Evolutionary conservation across 2,329 filamentous ascomycete species (phyloP).

Genomic region (Fusarium continuum): DNA sequence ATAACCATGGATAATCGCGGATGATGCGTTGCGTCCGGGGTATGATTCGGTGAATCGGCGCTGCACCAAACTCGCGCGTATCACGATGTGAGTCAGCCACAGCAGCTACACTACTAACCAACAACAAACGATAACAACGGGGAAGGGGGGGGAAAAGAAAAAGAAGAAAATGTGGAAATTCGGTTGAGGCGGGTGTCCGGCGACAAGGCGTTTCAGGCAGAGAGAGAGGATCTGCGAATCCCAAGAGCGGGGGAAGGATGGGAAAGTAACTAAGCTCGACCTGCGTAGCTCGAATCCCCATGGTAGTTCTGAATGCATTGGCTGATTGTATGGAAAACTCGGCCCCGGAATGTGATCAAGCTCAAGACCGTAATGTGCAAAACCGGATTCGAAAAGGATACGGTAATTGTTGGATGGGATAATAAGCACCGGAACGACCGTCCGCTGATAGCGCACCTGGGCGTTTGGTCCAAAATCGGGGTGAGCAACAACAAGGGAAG

Average conservation of each 20-base stretch:
- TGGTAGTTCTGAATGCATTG: not conserved
- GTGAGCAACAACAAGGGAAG: not conserved
- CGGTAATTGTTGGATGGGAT: no score
- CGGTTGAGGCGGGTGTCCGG: constrained; percentile 15
- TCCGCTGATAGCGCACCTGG: not conserved
- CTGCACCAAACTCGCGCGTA: not conserved
- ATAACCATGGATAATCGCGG: constrained; percentile 29
- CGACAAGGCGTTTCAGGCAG: constrained; percentile 40
- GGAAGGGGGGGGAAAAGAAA: not conserved
- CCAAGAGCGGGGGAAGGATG: constrained; percentile 9
- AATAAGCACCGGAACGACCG: no score
- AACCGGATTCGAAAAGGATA: constrained; percentile 12
- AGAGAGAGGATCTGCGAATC: constrained; percentile 9
- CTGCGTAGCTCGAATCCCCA: constrained; percentile 9
- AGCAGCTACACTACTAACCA: constrained; percentile 9
- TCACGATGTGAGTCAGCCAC: not conserved
- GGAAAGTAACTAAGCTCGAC: constrained; percentile 1
- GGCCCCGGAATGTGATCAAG: constrained; percentile 10
- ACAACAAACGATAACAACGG: not conserved
- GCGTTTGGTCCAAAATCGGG: constrained; percentile 6
- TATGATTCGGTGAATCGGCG: constrained; percentile 5
- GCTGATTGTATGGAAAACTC: not conserved
- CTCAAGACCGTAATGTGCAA: not conserved
- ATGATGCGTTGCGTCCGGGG: constrained; percentile 9
- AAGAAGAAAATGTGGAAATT: not conserved